These are phyloP conservation scores for Cupressus sempervirens DNA, from an alignment of 75 land plant species.

Conservation along the genomic window DNA sequence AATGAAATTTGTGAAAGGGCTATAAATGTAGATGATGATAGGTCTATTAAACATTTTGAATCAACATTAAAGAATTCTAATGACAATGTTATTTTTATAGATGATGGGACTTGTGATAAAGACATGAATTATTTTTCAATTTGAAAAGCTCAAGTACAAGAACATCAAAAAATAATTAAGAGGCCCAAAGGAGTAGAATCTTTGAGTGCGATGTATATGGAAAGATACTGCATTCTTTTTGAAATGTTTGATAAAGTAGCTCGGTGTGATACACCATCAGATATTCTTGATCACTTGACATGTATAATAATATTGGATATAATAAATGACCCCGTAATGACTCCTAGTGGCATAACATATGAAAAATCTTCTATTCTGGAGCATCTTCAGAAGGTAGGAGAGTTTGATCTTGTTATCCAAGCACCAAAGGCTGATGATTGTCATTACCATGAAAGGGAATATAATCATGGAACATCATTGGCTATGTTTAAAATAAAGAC, in stretches of 20 bases:
- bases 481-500: no score
- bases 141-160: slow-evolving; percentile 5
- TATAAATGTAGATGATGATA: background rate
- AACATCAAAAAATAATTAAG: background rate
- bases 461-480: no score
- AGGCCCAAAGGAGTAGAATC: background rate
- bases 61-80: background rate
- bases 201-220: slow-evolving; percentile 15
- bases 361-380: no score
- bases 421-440: no score
- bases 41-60: slow-evolving; percentile 3
- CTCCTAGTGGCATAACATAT: no score
- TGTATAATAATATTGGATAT: no score
- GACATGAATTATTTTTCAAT: background rate
- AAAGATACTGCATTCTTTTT: slow-evolving; percentile 15
- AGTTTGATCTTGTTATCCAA: no score
- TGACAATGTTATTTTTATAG: slow-evolving; percentile 4
- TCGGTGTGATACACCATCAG: slow-evolving; percentile 28
- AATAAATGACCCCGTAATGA: no score
- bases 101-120: background rate
- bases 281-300: slow-evolving; percentile 2
- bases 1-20: slow-evolving; percentile 5
- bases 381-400: no score
- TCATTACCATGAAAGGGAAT: no score
- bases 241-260: slow-evolving; percentile 43